phyloP scores from a whole-genome alignment of 768 basidiomycete species.

The Favolaschia claudopus region DNA sequence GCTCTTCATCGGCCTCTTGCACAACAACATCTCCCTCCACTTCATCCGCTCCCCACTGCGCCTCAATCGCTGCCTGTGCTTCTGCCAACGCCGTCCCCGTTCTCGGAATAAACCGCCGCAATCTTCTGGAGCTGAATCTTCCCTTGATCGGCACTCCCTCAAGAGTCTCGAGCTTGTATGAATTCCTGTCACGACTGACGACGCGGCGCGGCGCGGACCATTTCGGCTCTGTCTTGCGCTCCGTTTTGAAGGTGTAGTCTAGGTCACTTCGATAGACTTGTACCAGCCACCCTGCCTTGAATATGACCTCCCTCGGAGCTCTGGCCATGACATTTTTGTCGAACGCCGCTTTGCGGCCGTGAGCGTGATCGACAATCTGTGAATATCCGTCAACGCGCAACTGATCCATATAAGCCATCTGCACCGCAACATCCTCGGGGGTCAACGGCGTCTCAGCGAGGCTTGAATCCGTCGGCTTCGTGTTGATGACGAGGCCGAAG shows the following conservation, averaged over 20 bases:
- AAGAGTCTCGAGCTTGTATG: conserved; percentile 25
- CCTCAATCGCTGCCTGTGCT: conserved; percentile 1
- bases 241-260: conserved; percentile 11
- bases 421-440: conserved; percentile 1
- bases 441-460: neutral
- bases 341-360: conserved; percentile 25
- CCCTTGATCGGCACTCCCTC: conserved; percentile 20
- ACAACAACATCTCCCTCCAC: neutral
- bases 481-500: conserved; percentile 2
- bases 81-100: conserved; percentile 11
- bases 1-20: neutral
- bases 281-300: conserved; percentile 28
- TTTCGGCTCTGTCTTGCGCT: conserved; percentile 30
- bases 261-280: conserved; percentile 16
- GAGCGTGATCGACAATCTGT: conserved; percentile 21
- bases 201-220: conserved; percentile 35
- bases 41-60: neutral
- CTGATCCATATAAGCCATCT: conserved; percentile 31
- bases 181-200: conserved; percentile 15
- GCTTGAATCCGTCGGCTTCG: neutral
- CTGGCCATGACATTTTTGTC: conserved; percentile 17
- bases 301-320: conserved; percentile 24
- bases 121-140: conserved; percentile 10
- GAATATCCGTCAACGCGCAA: conserved; percentile 28
- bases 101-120: conserved; percentile 22